Base-by-base conservation (phyloP, 306 rosid genomes). In the Sicyos baderoa region DNA sequence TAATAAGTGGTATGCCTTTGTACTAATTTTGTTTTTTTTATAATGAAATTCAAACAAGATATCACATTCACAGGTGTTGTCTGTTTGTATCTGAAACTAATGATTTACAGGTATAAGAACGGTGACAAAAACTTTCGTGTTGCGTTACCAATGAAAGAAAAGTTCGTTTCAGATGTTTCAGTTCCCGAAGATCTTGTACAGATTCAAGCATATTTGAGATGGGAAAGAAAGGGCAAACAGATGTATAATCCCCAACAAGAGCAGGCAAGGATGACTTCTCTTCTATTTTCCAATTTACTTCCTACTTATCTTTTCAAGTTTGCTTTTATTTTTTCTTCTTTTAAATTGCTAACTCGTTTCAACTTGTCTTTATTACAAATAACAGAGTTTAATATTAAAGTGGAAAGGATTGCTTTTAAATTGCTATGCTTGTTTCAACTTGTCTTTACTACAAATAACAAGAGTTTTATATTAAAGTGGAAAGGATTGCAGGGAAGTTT, bases 121-220 rank as follows among this genome's bases (percentile, higher is more conserved):
- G 79, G 84, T 54, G 96, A 87, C 17, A 73, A 66, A 55, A 90
- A 93, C 86, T 93, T 93, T 74, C 87, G 77, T 73, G 85, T 93
- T 66, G 78, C 83, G 81, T 74, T 93, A 77, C 84, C 85, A 18
- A 63, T 45, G 56, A 82, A 82, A 74, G 84, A 78, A 35, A 79
- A 74, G 74, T 23, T 16, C 29, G 80, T 35, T 82, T 78, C 78
- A 61, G 79, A 81, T 72, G 74, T 82, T 85, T 80, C 87, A 48
- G 83, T 90, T 85, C 97, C 97, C 22, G 99, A 93, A 85, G 97
- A 93, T 70, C 93, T 93, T 77, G 99, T 93, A 56, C 97, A 90
- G 78, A 49, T 90, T 83, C 99, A 93, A 82, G 96, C 99, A 54
- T 93, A 79, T 79, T 23, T 90, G 72, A 93, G 97, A 72, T 93